A percentile compares a stretch with the other conserved stretches of the same genome.
These are phyloP conservation scores for Termitomyces sp. DNA, from an alignment of 768 basidiomycete genomes.

Conservation along the genomic window DNA sequence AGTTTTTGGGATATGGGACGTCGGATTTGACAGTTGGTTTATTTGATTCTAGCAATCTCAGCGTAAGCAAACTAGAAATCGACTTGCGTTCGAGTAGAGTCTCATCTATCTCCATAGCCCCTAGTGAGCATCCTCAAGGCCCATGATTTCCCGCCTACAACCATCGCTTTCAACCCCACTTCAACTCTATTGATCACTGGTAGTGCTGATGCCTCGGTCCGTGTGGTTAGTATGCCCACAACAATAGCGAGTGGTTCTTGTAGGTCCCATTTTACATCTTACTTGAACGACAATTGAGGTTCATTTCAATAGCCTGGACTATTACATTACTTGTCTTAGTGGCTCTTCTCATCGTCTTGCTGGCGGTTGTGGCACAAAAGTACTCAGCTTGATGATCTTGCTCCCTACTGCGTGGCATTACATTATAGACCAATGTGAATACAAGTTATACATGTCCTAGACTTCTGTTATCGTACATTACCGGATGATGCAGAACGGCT, in stretches of 20 bases:
- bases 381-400: constrained; percentile 3
- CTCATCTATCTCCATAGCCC: constrained; percentile 48
- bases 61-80: constrained; percentile 44
- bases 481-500: constrained; percentile 8
- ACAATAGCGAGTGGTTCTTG: constrained; percentile 42
- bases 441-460: constrained; percentile 5
- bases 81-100: not conserved
- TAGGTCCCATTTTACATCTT: constrained; percentile 29
- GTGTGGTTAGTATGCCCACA: constrained; percentile 73
- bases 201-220: constrained; percentile 85
- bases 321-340: constrained; percentile 34
- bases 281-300: not conserved
- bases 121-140: constrained; percentile 85
- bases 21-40: constrained; percentile 86
- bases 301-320: constrained; percentile 20
- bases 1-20: constrained; percentile 78
- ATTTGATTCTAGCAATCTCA: constrained; percentile 72
- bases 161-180: constrained; percentile 82
- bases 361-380: constrained; percentile 38
- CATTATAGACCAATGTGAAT: constrained; percentile 8
- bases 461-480: constrained; percentile 11
- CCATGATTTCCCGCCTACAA: constrained; percentile 92
- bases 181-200: constrained; percentile 82
- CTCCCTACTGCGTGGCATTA: not conserved
- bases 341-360: constrained; percentile 37